A percentile compares a stretch with the other conserved stretches of the same genome.
Conservation (phyloP, 257 asterid genomes). For the Solanum gracilifrons region DNA sequence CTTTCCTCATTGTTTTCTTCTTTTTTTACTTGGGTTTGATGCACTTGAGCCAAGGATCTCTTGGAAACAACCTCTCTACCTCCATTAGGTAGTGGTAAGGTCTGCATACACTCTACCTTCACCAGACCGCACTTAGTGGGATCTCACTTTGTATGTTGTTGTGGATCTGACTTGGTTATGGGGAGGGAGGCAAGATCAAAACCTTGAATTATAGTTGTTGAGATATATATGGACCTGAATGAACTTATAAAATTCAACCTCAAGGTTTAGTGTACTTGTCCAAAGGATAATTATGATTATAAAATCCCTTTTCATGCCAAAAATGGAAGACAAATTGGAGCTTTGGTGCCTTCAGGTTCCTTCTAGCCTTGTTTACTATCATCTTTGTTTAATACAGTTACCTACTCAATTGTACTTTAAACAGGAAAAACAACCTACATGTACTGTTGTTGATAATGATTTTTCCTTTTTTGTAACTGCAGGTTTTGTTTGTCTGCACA, state of each 20-base stretch:
- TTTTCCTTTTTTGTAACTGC: slow-evolving; percentile 10
- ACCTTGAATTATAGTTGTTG: not conserved
- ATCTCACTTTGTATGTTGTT: not conserved
- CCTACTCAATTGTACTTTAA: not conserved
- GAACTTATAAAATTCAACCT: not conserved
- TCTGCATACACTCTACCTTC: not conserved
- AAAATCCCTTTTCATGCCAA: not conserved
- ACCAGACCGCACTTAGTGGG: not conserved
- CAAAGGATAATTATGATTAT: not conserved
- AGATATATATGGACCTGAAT: not conserved
- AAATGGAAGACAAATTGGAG: not conserved
- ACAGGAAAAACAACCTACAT: not conserved
- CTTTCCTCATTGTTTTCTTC: not conserved
- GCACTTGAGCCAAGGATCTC: not conserved
- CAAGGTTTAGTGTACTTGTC: not conserved
- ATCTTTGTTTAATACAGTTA: not conserved
- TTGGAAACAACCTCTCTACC: not conserved
- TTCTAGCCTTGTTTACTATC: not conserved
- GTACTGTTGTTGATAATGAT: not conserved
- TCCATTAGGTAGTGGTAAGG: not conserved
- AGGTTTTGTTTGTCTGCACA: slow-evolving; percentile 96
- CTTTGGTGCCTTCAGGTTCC: not conserved
- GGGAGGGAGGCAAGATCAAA: not conserved
- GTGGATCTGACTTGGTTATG: not conserved
- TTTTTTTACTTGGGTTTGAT: not conserved